phyloP scores from a whole-genome alignment of 768 basidiomycete species.

The Tylopilus sp. region DNA sequence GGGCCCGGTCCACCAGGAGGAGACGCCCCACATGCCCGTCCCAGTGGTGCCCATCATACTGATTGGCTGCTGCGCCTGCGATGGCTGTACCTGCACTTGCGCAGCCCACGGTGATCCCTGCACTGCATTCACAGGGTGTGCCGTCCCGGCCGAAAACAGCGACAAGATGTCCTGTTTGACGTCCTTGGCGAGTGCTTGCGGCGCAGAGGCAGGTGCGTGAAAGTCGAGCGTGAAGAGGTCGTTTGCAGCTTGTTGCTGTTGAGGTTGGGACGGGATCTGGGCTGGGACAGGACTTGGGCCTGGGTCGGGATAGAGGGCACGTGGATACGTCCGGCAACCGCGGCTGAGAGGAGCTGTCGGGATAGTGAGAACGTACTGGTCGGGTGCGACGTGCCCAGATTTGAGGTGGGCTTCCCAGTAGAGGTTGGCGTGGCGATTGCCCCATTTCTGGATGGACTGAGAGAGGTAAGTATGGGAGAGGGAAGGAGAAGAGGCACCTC shows the following conservation, averaged over 20 bases:
- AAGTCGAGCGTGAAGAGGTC: conserved; percentile 88
- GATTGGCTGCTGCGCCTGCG: too few species aligned
- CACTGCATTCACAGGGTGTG: conserved; percentile 29
- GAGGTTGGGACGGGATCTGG: conserved; percentile 12
- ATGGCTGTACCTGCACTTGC: conserved; percentile 12
- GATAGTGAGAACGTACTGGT: too few species aligned
- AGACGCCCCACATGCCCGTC: conserved; percentile 61
- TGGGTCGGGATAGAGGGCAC: too few species aligned
- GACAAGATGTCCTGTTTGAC: conserved; percentile 85
- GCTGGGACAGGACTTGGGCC: too few species aligned
- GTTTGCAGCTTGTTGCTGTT: conserved; percentile 36
- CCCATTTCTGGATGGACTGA: too few species aligned
- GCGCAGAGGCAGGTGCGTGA: conserved; percentile 47
- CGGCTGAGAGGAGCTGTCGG: conserved; percentile 27
- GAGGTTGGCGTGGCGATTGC: too few species aligned
- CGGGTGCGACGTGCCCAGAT: too few species aligned
- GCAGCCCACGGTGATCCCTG: conserved; percentile 27
- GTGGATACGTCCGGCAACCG: too few species aligned
- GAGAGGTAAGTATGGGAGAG: not conserved
- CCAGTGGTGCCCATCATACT: conserved; percentile 56
- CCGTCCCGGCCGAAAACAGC: conserved; percentile 56
- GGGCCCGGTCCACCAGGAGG: conserved; percentile 54
- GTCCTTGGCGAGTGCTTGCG: conserved; percentile 54
- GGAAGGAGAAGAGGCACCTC: conserved; percentile 47
- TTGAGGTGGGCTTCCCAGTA: too few species aligned